Evolutionary conservation across 2,329 filamentous ascomycete species (phyloP).

Genomic region (Trichophyton schoenleinii): DNA sequence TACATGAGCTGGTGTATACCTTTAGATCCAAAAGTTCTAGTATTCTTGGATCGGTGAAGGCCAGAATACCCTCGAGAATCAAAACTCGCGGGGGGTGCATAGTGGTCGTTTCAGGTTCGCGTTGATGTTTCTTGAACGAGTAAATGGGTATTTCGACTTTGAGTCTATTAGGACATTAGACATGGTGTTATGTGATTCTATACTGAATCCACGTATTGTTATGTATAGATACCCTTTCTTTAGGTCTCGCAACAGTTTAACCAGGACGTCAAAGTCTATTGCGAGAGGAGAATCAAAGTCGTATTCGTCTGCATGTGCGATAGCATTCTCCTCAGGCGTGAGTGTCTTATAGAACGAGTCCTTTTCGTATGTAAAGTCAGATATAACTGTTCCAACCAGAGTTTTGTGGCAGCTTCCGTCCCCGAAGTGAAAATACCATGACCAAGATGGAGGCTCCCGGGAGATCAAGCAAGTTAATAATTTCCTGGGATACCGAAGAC

Average conservation of each 20-base stretch:
- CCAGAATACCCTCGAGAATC: constrained; percentile 91
- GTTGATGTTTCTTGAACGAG: constrained; percentile 83
- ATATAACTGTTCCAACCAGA: neutral
- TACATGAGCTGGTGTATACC: constrained; percentile 34
- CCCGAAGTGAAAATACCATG: constrained; percentile 52
- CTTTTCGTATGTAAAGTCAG: constrained; percentile 33
- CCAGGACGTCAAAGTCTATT: constrained; percentile 83
- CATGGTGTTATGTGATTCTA: neutral
- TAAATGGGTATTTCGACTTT: constrained; percentile 81
- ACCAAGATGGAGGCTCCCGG: constrained; percentile 97
- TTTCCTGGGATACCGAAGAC: constrained; percentile 83
- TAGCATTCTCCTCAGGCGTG: constrained; percentile 60
- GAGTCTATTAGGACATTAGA: constrained; percentile 14
- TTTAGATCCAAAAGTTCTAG: constrained; percentile 83
- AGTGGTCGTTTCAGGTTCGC: constrained; percentile 64
- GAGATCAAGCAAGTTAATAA: constrained; percentile 76
- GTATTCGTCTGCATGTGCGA: constrained; percentile 80
- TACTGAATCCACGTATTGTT: no score
- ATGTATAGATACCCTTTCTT: constrained; percentile 64
- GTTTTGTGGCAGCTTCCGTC: neutral
- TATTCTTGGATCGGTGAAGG: constrained; percentile 76
- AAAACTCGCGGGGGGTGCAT: constrained; percentile 96
- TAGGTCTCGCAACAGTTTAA: constrained; percentile 66
- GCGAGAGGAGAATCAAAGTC: constrained; percentile 93
- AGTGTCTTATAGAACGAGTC: constrained; percentile 96